A percentile compares a stretch with the other conserved stretches of the same genome.
Evolutionary conservation across 75 land plant species (phyloP).

Genomic region (Picea glauca): DNA sequence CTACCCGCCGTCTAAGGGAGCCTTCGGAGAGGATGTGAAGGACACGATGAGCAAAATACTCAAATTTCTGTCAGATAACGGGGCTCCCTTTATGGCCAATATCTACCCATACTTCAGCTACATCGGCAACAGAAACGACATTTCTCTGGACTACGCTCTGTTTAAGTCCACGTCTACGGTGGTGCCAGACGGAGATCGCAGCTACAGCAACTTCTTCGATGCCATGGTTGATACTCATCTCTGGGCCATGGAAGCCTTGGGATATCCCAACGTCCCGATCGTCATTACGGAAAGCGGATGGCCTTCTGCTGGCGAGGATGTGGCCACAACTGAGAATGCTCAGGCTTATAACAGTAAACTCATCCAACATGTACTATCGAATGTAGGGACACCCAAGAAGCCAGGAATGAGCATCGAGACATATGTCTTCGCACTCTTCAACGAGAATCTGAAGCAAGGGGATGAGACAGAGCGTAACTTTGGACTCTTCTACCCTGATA

Average conservation of each 20-base stretch:
- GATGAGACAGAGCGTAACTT: slow-evolving; percentile 43
- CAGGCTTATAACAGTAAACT: slow-evolving; percentile 34
- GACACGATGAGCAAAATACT: slow-evolving; percentile 27
- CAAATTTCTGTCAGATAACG: slow-evolving; percentile 34
- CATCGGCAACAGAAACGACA: slow-evolving; percentile 20
- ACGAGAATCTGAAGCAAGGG: slow-evolving; percentile 60
- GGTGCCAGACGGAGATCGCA: slow-evolving; percentile 54
- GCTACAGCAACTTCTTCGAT: slow-evolving; percentile 64
- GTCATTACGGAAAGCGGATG: slow-evolving; percentile 72
- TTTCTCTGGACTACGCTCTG: slow-evolving; percentile 45
- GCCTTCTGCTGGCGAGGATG: slow-evolving; percentile 80
- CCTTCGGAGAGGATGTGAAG: slow-evolving; percentile 24
- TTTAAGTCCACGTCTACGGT: slow-evolving; percentile 33
- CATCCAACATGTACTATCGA: slow-evolving; percentile 13
- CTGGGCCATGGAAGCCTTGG: slow-evolving; percentile 37
- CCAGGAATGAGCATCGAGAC: slow-evolving; percentile 34
- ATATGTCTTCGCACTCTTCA: slow-evolving; percentile 68
- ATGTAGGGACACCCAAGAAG: slow-evolving; percentile 49
- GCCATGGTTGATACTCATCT: slow-evolving; percentile 65
- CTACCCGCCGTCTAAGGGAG: slow-evolving; percentile 49
- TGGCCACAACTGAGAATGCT: slow-evolving; percentile 55
- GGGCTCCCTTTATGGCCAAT: slow-evolving; percentile 53
- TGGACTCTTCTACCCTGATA: slow-evolving; percentile 47
- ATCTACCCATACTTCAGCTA: slow-evolving; percentile 77
- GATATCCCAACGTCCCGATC: slow-evolving; percentile 33